Conservation (phyloP, 805 yeast genomes). For the Candida peoriensis region DNA sequence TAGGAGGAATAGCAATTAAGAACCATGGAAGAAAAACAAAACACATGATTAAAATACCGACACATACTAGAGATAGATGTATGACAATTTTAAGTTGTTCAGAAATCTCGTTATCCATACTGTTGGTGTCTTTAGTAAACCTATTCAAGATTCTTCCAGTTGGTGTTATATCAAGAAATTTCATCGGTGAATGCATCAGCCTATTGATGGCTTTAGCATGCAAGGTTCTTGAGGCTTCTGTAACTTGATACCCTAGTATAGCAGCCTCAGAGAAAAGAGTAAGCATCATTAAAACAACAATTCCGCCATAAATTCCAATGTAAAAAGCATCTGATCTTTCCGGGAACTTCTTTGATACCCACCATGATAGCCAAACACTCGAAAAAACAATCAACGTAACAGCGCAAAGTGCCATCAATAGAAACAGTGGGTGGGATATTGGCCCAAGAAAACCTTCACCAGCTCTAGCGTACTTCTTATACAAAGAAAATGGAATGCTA, state of each 20-base stretch:
- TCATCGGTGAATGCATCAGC: slow-evolving; percentile 70
- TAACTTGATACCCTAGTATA: slow-evolving; percentile 8
- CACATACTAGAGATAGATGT: slow-evolving; percentile 37
- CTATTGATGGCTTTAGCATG: slow-evolving; percentile 47
- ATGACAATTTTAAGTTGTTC: slow-evolving; percentile 57
- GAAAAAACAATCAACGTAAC: slow-evolving; percentile 55
- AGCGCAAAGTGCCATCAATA: slow-evolving; percentile 25
- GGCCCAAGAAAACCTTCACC: slow-evolving; percentile 38
- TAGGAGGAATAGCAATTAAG: slow-evolving; percentile 53
- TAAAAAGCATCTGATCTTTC: slow-evolving; percentile 31
- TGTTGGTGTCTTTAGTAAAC: slow-evolving; percentile 79
- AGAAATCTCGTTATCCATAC: slow-evolving; percentile 68
- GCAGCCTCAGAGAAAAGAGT: slow-evolving; percentile 35
- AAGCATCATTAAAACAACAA: slow-evolving; percentile 48
- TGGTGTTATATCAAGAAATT: slow-evolving; percentile 77
- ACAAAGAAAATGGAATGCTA: slow-evolving; percentile 29
- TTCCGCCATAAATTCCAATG: slow-evolving; percentile 59
- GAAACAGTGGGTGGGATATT: slow-evolving; percentile 20
- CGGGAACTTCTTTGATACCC: slow-evolving; percentile 55
- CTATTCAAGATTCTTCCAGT: slow-evolving; percentile 77
- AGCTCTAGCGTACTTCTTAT: slow-evolving; percentile 27
- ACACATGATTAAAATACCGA: slow-evolving; percentile 57
- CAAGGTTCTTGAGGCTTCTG: slow-evolving; percentile 10
- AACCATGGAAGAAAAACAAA: slow-evolving; percentile 71
- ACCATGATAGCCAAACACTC: slow-evolving; percentile 73